Conservation (phyloP, 495 filamentous ascomycete species). For the Trichoderma orchidacearum region DNA sequence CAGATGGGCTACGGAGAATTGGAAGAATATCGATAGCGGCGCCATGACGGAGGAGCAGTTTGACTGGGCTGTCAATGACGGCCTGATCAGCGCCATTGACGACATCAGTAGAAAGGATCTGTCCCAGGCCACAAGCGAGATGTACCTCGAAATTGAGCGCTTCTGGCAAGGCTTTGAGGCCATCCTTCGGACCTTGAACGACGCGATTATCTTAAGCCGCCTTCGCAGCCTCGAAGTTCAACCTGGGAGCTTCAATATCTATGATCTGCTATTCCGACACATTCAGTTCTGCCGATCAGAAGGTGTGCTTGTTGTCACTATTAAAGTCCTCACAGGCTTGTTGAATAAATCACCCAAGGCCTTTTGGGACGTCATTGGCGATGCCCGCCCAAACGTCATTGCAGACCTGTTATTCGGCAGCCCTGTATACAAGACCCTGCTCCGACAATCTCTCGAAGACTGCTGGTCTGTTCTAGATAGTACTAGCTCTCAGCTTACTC, state of each 20-base stretch:
- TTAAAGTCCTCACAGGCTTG: constrained; percentile 51
- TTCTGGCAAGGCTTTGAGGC: constrained; percentile 66
- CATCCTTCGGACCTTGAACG: constrained; percentile 56
- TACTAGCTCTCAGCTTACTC: constrained; percentile 42
- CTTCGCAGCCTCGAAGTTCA: constrained; percentile 62
- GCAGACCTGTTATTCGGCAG: constrained; percentile 66
- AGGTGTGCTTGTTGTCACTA: constrained; percentile 42
- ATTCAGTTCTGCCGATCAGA: constrained; percentile 40
- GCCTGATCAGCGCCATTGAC: constrained; percentile 33
- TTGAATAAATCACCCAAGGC: constrained; percentile 59
- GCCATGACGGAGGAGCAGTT: constrained; percentile 53
- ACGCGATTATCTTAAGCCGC: constrained; percentile 61
- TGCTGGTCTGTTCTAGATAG: constrained; percentile 13
- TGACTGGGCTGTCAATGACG: constrained; percentile 65
- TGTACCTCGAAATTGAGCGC: constrained; percentile 33
- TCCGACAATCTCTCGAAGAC: constrained; percentile 38
- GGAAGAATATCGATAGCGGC: constrained; percentile 41
- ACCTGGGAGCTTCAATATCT: constrained; percentile 40
- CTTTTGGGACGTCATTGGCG: constrained; percentile 78
- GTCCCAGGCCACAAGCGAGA: constrained; percentile 10
- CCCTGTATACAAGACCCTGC: constrained; percentile 46
- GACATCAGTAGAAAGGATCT: constrained; percentile 19
- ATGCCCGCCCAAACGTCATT: constrained; percentile 58
- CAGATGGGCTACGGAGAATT: constrained; percentile 41
- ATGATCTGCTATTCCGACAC: constrained; percentile 62